phyloP scores from a whole-genome alignment of 768 basidiomycete genomes.

The Lentinula sp. region DNA sequence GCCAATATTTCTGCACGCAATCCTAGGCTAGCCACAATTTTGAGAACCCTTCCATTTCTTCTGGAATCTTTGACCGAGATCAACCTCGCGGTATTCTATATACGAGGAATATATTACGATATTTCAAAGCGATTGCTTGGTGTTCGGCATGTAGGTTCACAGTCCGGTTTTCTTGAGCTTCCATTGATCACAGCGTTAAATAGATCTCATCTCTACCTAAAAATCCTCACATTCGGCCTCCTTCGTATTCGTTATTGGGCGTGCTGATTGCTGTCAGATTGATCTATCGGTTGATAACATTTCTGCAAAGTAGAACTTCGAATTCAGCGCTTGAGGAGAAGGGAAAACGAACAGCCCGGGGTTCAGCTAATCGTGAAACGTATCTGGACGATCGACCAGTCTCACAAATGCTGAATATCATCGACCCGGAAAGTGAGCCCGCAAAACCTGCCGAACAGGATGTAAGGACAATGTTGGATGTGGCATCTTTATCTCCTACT shows the following conservation, averaged over 20 bases:
- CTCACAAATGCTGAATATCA: conserved; percentile 44
- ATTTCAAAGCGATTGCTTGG: conserved; percentile 60
- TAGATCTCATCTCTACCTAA: conserved; percentile 73
- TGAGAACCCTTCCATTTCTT: conserved; percentile 38
- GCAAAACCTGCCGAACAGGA: conserved; percentile 64
- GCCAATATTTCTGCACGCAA: conserved; percentile 29
- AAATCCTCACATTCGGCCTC: conserved; percentile 66
- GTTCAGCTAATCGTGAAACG: conserved; percentile 23
- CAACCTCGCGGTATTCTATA: conserved; percentile 78
- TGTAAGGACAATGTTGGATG: conserved; percentile 57
- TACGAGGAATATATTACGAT: conserved; percentile 76
- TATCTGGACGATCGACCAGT: conserved; percentile 59
- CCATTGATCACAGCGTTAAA: neutral
- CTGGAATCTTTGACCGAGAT: conserved; percentile 60
- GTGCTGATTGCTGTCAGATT: conserved; percentile 63
- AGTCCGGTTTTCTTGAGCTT: neutral
- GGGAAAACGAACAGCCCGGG: conserved; percentile 23
- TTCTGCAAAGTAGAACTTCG: conserved; percentile 24
- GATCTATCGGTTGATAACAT: conserved; percentile 49
- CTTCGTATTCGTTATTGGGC: conserved; percentile 84
- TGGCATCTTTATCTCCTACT: conserved; percentile 45
- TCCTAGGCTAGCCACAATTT: conserved; percentile 24
- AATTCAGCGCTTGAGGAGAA: conserved; percentile 18
- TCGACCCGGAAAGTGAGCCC: conserved; percentile 47
- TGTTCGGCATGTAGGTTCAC: conserved; percentile 52